Base-by-base conservation (phyloP, 495 filamentous ascomycete species). In the Penicillium alfredii region DNA sequence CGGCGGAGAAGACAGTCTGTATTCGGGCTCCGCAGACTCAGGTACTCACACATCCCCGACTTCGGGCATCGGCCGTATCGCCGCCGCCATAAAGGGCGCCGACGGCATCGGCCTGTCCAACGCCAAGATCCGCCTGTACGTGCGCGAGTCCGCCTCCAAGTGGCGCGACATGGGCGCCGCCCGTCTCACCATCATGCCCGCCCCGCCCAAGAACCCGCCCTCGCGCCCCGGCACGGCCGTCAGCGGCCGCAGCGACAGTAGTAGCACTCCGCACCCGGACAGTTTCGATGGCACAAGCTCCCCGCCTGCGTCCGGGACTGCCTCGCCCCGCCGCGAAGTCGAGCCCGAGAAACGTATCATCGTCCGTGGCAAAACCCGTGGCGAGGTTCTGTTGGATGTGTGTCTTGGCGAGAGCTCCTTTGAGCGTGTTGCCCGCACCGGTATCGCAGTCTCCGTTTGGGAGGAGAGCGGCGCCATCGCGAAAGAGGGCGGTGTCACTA, bases 161-260 rank as follows among this genome's bases (percentile, higher is more conserved):
- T 98, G 92, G 92, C 77, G 84, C 18, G 89, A 96, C 48, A 81
- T 90, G 68, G 89, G 90, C 35, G 78, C 84, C 30, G 89, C 88
- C 32, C 70, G 79, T 18, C 60, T 98, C 20, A 83, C 82, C 19
- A 88, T 97, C 50, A 78, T 84, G 59, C 81, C 82, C 6, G 79
- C 82, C 1, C 66, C 76, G 11, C 35, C 23, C 61, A 72, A 15
- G 73, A 76, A 19, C 65, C 74, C 23, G 11, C 23, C 44, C 50
- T 69, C 22, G n/a, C 54, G 55, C 13, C 59, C 58, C 8, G 51
- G 53, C 27, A 61, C 57, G 3, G 60, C 60, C 9, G 42, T 49
- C 33, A 60, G 54, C 37, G 48, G 25, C 38, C 42, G 40, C 24
- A 59, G 45, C 44, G 58, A 48, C 17, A 44, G 42, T 45, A 54